Evolutionary conservation across 306 rosid genomes (phyloP).

Genomic region (Dalbergia cochinchinensis): DNA sequence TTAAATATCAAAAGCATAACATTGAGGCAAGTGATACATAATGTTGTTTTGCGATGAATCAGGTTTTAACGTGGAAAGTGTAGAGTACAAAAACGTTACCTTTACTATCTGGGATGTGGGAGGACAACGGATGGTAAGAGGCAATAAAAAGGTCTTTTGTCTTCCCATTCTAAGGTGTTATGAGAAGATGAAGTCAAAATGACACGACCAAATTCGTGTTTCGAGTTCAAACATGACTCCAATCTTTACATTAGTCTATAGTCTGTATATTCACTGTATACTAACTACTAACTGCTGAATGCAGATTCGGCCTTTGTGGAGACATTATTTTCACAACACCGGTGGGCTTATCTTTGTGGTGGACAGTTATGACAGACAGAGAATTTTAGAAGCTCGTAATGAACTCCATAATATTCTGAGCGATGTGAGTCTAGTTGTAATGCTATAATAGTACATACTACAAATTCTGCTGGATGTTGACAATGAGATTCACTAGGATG

Average conservation of each 20-base stretch:
- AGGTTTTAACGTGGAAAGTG: conserved; percentile 65
- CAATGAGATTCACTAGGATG: neutral
- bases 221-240: neutral
- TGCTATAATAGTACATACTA: neutral
- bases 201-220: neutral
- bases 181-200: neutral
- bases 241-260: neutral
- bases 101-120: conserved; percentile 67
- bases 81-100: conserved; percentile 55
- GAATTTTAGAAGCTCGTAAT: conserved; percentile 57
- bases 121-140: conserved; percentile 63
- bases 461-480: neutral
- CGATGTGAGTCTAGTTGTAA: conserved; percentile 41
- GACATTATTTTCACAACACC: conserved; percentile 61
- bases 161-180: neutral
- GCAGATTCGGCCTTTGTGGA: conserved; percentile 68
- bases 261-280: neutral
- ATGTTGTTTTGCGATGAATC: conserved; percentile 42
- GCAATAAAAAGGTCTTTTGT: neutral
- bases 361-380: conserved; percentile 59
- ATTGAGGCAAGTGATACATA: neutral
- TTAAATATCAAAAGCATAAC: neutral
- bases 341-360: conserved; percentile 58
- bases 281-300: conserved; percentile 3
- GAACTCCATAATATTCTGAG: conserved; percentile 58